Evolutionary conservation across 1,284 basidiomycete species (phyloP).

Genomic region (Cystobasidium slooffiae): DNA sequence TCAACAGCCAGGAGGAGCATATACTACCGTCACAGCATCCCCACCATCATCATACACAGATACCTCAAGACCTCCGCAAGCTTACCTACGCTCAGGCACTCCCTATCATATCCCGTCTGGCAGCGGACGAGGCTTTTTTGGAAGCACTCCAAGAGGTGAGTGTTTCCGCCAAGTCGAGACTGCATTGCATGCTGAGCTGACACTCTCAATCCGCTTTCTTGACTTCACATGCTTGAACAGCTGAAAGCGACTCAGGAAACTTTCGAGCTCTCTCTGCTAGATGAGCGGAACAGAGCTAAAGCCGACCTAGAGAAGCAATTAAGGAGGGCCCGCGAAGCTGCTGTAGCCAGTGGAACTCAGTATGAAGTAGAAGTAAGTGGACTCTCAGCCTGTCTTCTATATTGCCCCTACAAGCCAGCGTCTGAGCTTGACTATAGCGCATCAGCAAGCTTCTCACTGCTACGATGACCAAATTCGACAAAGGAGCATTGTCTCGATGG

Average conservation of each 20-base stretch:
- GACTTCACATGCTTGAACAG: background rate
- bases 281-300: slow-evolving; percentile 35
- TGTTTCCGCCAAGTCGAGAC: background rate
- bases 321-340: slow-evolving; percentile 19
- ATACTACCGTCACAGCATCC: background rate
- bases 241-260: slow-evolving; percentile 24
- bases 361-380: slow-evolving; percentile 20
- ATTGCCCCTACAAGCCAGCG: too few relatives aligned
- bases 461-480: slow-evolving; percentile 32
- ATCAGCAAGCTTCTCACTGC: slow-evolving; percentile 31
- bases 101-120: slow-evolving; percentile 25
- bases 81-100: slow-evolving; percentile 39
- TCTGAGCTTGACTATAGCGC: background rate
- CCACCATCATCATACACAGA: background rate
- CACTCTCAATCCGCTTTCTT: background rate
- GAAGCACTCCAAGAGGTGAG: slow-evolving; percentile 35
- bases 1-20: background rate
- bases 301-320: slow-evolving; percentile 35
- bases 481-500: slow-evolving; percentile 26
- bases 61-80: slow-evolving; percentile 19
- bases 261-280: slow-evolving; percentile 33
- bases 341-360: background rate
- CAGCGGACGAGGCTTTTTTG: slow-evolving; percentile 26
- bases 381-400: background rate
- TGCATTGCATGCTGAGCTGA: background rate